Evolutionary conservation across 768 basidiomycete genomes (phyloP).

Genomic region (Suillus placidus): DNA sequence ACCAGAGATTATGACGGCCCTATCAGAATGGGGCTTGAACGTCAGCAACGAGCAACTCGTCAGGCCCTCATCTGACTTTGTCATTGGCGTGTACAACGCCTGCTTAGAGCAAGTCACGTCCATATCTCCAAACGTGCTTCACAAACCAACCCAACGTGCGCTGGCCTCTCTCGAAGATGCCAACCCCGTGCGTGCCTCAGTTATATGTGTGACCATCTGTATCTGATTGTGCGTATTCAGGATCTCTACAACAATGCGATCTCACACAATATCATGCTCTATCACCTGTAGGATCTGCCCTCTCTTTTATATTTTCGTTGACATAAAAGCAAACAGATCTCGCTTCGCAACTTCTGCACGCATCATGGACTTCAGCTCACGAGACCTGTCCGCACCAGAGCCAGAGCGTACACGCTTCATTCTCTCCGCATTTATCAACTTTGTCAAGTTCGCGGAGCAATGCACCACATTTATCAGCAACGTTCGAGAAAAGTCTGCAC

Average conservation of each 20-base stretch:
- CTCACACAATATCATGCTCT: conserved; percentile 63
- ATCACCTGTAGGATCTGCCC: conserved; percentile 56
- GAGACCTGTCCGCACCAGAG: conserved; percentile 75
- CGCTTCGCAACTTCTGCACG: conserved; percentile 75
- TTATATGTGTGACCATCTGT: not conserved
- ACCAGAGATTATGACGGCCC: conserved; percentile 63
- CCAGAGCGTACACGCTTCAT: conserved; percentile 71
- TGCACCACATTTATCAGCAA: conserved; percentile 61
- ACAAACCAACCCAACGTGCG: conserved; percentile 58
- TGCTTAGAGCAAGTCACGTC: conserved; percentile 75
- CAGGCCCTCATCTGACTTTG: conserved; percentile 70
- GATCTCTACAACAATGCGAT: conserved; percentile 67
- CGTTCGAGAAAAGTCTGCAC: conserved; percentile 61
- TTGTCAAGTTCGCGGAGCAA: conserved; percentile 87
- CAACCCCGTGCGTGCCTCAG: conserved; percentile 49
- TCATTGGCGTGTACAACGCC: conserved; percentile 66
- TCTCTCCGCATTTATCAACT: conserved; percentile 90
- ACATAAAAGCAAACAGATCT: conserved; percentile 41
- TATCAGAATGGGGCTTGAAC: conserved; percentile 69
- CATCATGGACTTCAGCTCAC: conserved; percentile 75
- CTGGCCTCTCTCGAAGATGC: conserved; percentile 53
- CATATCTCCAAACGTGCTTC: conserved; percentile 59
- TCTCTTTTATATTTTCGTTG: not conserved
- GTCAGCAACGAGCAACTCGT: conserved; percentile 69
- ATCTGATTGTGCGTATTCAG: conserved; percentile 36